Conservation (phyloP, 441 rosid species). For the Flueggea neowawraea region DNA sequence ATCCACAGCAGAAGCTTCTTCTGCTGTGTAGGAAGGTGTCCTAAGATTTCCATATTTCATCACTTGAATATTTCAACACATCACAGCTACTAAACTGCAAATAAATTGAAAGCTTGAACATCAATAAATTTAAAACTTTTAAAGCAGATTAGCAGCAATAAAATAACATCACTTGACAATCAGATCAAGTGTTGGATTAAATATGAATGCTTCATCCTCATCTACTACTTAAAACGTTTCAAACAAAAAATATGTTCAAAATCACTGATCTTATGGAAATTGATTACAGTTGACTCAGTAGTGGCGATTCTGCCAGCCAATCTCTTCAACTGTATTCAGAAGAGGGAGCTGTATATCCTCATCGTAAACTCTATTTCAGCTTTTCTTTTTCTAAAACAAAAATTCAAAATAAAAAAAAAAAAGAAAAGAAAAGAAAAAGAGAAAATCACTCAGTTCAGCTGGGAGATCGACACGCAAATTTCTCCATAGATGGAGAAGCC, state of each 20-base stretch:
- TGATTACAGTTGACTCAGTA: slow-evolving; percentile 52
- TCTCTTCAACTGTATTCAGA: slow-evolving; percentile 61
- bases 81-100: not conserved
- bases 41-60: slow-evolving; percentile 33
- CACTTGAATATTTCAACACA: slow-evolving; percentile 18
- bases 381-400: not conserved
- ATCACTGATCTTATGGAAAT: not conserved
- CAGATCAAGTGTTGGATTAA: slow-evolving; percentile 94
- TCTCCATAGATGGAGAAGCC: slow-evolving; percentile 29
- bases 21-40: slow-evolving; percentile 11
- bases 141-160: slow-evolving; percentile 53
- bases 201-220: slow-evolving; percentile 49
- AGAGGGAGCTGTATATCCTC: slow-evolving; percentile 83
- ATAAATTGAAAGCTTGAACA: not conserved
- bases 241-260: accelerated
- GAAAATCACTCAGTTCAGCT: slow-evolving; percentile 82
- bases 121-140: not conserved
- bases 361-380: slow-evolving; percentile 33
- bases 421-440: not conserved
- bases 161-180: slow-evolving; percentile 40
- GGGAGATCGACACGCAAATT: slow-evolving; percentile 78
- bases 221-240: not conserved
- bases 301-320: slow-evolving; percentile 82
- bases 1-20: slow-evolving; percentile 1
- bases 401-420: no score